Evolutionary conservation across 495 filamentous ascomycete species (phyloP).

Genomic region (Daldinia decipiens): DNA sequence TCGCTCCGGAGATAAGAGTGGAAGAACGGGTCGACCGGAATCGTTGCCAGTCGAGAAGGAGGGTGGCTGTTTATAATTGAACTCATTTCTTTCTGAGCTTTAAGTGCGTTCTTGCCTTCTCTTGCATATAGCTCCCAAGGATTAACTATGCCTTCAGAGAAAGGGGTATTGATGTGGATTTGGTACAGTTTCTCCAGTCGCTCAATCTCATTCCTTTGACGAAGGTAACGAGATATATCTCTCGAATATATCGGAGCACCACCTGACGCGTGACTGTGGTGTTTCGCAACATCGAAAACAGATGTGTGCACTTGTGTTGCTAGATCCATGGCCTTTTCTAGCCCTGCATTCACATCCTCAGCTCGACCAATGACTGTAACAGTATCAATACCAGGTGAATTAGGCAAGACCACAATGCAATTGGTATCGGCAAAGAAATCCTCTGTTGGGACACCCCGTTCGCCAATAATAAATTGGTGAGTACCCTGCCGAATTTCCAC

Average conservation of each 20-base stretch:
- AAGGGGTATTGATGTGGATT: conserved; percentile 82
- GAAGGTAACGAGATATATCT: conserved; percentile 84
- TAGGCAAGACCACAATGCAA: conserved; percentile 85
- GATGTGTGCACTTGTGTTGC: conserved; percentile 83
- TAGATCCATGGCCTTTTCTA: conserved; percentile 82
- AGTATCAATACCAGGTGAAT: conserved; percentile 75
- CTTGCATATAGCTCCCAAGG: conserved; percentile 87
- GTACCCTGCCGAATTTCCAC: conserved; percentile 78
- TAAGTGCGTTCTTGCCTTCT: conserved; percentile 83
- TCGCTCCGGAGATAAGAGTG: conserved; percentile 77
- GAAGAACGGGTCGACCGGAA: conserved; percentile 86
- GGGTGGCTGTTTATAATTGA: conserved; percentile 82
- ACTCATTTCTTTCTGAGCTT: conserved; percentile 82
- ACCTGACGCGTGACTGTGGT: conserved; percentile 76
- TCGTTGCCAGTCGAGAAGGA: conserved; percentile 73
- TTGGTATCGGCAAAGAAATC: conserved; percentile 91
- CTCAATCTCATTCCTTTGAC: conserved; percentile 77
- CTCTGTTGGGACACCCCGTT: conserved; percentile 77
- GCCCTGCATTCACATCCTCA: conserved; percentile 73
- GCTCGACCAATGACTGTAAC: conserved; percentile 85
- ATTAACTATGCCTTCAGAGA: conserved; percentile 65
- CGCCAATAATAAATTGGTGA: conserved; percentile 91
- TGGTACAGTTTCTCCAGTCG: conserved; percentile 79
- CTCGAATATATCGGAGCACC: conserved; percentile 80
- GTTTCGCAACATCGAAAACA: conserved; percentile 78